These are phyloP conservation scores for Aspergillus nomiae DNA, from an alignment of 2,329 filamentous ascomycete species.

Conservation along the genomic window DNA sequence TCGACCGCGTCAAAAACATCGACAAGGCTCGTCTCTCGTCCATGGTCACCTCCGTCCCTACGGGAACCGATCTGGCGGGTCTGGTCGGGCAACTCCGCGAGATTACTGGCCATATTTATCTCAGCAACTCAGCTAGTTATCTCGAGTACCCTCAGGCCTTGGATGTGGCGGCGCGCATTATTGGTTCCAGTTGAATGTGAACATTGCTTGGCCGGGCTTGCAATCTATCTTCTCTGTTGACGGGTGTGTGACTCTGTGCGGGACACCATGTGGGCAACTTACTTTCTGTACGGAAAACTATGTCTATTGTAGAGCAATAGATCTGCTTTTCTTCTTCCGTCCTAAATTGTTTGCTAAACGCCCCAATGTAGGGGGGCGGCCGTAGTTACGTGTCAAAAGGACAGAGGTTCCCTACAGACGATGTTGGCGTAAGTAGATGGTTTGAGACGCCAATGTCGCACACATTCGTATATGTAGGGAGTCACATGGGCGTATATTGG, in stretches of 20 bases:
- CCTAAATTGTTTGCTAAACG: background rate
- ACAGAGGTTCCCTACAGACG: background rate
- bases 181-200: background rate
- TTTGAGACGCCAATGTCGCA: background rate
- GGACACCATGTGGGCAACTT: background rate
- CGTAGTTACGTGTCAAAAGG: background rate
- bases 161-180: background rate
- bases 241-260: background rate
- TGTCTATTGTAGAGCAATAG: background rate
- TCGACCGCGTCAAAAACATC: background rate
- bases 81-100: constrained; percentile 6
- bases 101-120: constrained; percentile 15
- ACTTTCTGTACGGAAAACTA: background rate
- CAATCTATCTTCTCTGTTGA: background rate
- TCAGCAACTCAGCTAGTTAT: constrained; percentile 11
- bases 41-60: constrained; percentile 14
- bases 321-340: background rate
- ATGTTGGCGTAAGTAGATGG: background rate
- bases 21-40: constrained; percentile 6
- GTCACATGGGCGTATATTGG: background rate
- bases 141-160: constrained; percentile 4
- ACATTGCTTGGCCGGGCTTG: background rate
- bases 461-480: background rate
- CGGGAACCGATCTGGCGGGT: background rate
- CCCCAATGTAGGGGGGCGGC: background rate